Evolutionary conservation across 2,329 filamentous ascomycete species (phyloP), one percentile per base, ranked within the genome.

Genomic region (Fusarium dimerum): DNA sequence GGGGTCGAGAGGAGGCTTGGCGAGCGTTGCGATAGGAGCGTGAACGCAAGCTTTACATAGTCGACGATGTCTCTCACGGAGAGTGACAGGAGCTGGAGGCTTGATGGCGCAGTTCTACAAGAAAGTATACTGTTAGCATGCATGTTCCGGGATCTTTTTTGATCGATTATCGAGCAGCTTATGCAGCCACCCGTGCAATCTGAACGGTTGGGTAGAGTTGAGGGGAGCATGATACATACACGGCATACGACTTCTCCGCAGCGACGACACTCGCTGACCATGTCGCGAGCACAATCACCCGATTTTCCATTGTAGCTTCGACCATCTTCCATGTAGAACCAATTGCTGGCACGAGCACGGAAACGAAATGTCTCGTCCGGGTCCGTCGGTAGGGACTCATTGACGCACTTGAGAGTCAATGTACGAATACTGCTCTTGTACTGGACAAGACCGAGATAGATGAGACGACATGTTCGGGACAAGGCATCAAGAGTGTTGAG

Each of bases 81-180:
- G 78, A 18, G 84, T 79, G 32, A 80, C 76, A 2, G 80, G 78
- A 3, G 87, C 83, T 1, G 90, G 91, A 0, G 89, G 85, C 71
- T 97, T 96, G 65, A 90, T 88, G 6, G 87, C 87, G 72, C 93
- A 97, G 63, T 97, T 97, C 91, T 96, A 69, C 47, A 43, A 39
- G n/a, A 12, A 39, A 39, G n/a, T 13, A 39, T 32, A 36, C n/a
- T 8, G 47, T 58, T 40, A 63, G 54, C 34, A 55, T 34, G 51
- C 46, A 40, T 40, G 40, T 12, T 39, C 30, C 17, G 34, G 20
- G 16, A 36, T 38, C 49, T 10, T 36, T 36, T 15, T 6, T 36
- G 32, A 15, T 9, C 40, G 32, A 49, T 44, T 41, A 39, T 40
- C 40, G 44, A 43, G 38, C 49, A 41, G 54, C 48, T 47, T 15